Base-by-base conservation (phyloP, 2,329 filamentous ascomycete species). In the Myriosclerotinia duriaeana region DNA sequence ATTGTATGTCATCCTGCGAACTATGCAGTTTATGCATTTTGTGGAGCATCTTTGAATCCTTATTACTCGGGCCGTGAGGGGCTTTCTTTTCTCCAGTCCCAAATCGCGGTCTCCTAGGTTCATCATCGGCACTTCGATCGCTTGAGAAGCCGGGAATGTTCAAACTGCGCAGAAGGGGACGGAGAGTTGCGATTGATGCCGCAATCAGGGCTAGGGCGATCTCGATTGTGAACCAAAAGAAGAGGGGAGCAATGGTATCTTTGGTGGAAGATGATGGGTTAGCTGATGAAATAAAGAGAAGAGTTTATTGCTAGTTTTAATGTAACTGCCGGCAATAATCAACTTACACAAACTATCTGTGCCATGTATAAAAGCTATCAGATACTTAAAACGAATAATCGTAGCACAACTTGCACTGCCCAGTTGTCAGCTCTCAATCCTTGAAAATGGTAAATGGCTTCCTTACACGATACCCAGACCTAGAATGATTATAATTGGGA, bases 351-450 rank as follows among this genome's bases (percentile, higher is more conserved):
- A 38, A 17, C 20, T 4, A 48, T 65, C 53, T 36, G 15, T 40
- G 30, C 40, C 3, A 9, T 46, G 36, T 12, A 20, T 3, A 20
- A 65, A 36, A 60, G 54, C 46, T 15, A 60, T 17, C 26, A 65
- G 20, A 20, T 44, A 65, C 34, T 36, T 60, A 8, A 65, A 11
- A 38, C 64, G 54, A 44, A 65, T 17, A 5, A 60, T 60, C 14
- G 64, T 65, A 44, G 54, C 54, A n/a, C 26, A 40, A 20, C 64
- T 65, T 30, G 64, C 64, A 34, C 64, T 65, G 14, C 44, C 14
- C n/a, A 20, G 2, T 30, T 17, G 44, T 60, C 30, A 60, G 42
- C 22, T 26, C n/a, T 1, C 3, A 0, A 5, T 15, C 7, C 34
- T 38, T 22, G 8, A 26, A 20, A 4, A 26, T 20, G 44, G 22